Evolutionary conservation across 139 green algal genomes (phyloP), one percentile per base, ranked within the genome.

Genomic region (Picochlorum costavermella): DNA sequence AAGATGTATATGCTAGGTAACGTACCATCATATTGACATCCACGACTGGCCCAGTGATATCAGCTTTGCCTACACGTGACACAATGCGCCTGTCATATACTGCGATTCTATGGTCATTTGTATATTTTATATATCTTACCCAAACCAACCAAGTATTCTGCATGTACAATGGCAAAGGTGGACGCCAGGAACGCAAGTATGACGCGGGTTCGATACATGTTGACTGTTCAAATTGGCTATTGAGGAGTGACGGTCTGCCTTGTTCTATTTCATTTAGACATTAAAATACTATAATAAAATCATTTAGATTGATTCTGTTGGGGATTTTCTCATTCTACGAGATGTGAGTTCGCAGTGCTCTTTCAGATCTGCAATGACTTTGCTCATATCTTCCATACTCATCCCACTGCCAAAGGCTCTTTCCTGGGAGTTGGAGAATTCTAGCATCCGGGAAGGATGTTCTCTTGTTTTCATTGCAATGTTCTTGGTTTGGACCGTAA

Each of bases 1-100:
- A 8, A 40, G 9, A 3, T 40, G 8, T 13, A 40, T 23, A 25
- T 31, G 49, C 16, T 36, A 55, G 25, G 17, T 9, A 2, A 25
- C 67, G 36, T 56, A 91, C 87, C 88, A 95, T 95, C 4, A 94
- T 65, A 60, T 91, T 89, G 2, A 94, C 83, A 40, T 95, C 85
- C 12, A 84, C 87, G 2, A 81, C 81, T 29, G 85, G 85, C 1
- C 85, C 85, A 2, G 85, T 92, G 63, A 92, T 84, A 53, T 92
- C 85, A 6, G 79, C 79, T 50, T 84, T 85, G 37, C 83, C 83
- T 86, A 74, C 61, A 74, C 61, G 46, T 40, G 33, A 40, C 33
- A 40, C 33, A 40, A 13, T 40, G 33, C 8, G 33, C 12, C 12
- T 0, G 11, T 6, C 6, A 40, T 12, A 40, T 40, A 6, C 9